Conservation (phyloP, 1,139 yeast genomes). For the Candida frijolesensis region DNA sequence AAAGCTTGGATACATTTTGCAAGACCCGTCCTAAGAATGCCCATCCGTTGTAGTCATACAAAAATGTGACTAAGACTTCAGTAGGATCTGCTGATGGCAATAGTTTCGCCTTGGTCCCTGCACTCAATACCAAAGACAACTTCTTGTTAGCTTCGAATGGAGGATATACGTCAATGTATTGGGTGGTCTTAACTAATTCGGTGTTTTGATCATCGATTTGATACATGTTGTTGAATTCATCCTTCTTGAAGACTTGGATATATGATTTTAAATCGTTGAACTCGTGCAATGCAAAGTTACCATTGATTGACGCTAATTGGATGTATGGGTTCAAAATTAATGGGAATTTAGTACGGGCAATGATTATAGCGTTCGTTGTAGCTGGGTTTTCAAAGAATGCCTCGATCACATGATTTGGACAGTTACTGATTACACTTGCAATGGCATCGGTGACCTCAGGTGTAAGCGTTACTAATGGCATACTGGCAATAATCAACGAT, state of each 20-base stretch:
- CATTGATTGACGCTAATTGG: constrained; percentile 61
- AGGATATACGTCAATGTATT: constrained; percentile 46
- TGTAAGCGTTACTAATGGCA: constrained; percentile 65
- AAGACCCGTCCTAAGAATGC: constrained; percentile 75
- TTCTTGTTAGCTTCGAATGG: constrained; percentile 52
- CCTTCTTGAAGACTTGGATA: constrained; percentile 46
- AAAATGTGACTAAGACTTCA: constrained; percentile 65
- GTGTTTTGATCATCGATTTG: constrained; percentile 55
- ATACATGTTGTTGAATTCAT: constrained; percentile 39
- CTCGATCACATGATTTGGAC: constrained; percentile 59
- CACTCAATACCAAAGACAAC: constrained; percentile 43
- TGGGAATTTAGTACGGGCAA: constrained; percentile 78
- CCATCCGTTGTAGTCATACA: constrained; percentile 84
- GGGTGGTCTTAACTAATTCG: constrained; percentile 47
- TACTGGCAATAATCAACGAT: constrained; percentile 57
- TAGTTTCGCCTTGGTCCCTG: constrained; percentile 72
- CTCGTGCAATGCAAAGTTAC: constrained; percentile 67
- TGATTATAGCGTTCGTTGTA: constrained; percentile 55
- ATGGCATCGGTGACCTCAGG: constrained; percentile 57
- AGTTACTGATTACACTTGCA: constrained; percentile 48
- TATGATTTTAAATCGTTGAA: constrained; percentile 62
- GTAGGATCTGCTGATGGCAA: constrained; percentile 48
- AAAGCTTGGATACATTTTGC: constrained; percentile 56
- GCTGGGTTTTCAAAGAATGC: constrained; percentile 59
- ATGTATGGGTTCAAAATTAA: constrained; percentile 64